Conservation (phyloP, 176 grass and related monocot genomes). For the Aegilops tauschii region DNA sequence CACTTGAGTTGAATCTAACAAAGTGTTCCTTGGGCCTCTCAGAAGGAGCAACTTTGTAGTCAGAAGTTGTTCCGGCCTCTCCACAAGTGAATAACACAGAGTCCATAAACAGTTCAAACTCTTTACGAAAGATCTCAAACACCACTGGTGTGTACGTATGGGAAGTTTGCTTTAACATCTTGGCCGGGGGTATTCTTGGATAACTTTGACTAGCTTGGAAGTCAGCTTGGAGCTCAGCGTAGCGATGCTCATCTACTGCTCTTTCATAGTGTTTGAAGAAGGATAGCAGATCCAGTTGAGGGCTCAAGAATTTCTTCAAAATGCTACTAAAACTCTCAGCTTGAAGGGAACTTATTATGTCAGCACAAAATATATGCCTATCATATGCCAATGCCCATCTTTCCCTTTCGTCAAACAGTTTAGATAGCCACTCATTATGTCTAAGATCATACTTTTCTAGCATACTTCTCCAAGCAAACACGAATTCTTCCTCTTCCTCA, state of each 20-base stretch:
- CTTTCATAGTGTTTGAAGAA: conserved; percentile 99
- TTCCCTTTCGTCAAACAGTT: conserved; percentile 88
- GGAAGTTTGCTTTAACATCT: conserved; percentile 90
- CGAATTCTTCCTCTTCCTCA: conserved; percentile 82
- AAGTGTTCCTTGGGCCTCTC: conserved; percentile 86
- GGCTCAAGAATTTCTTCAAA: conserved; percentile 87
- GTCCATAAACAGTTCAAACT: conserved; percentile 99
- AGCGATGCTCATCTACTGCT: conserved; percentile 91
- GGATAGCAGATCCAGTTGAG: conserved; percentile 82
- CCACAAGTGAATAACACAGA: conserved; percentile 77
- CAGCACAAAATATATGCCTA: conserved; percentile 91
- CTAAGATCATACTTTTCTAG: conserved; percentile 93
- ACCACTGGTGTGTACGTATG: conserved; percentile 97
- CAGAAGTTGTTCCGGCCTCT: conserved; percentile 61
- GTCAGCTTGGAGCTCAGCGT: conserved; percentile 96
- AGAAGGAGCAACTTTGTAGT: conserved; percentile 82
- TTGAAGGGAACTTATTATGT: conserved; percentile 80
- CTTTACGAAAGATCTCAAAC: conserved; percentile 95
- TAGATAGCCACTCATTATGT: conserved; percentile 89
- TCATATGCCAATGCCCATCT: conserved; percentile 84
- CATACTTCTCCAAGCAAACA: conserved; percentile 85
- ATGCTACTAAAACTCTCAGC: conserved; percentile 73
- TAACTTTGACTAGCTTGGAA: conserved; percentile 98
- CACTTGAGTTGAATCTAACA: conserved; percentile 83
- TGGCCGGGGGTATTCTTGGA: conserved; percentile 97